phyloP scores from a whole-genome alignment of 148 eudicot genomes.

The Rhododendron ferrugineum region DNA sequence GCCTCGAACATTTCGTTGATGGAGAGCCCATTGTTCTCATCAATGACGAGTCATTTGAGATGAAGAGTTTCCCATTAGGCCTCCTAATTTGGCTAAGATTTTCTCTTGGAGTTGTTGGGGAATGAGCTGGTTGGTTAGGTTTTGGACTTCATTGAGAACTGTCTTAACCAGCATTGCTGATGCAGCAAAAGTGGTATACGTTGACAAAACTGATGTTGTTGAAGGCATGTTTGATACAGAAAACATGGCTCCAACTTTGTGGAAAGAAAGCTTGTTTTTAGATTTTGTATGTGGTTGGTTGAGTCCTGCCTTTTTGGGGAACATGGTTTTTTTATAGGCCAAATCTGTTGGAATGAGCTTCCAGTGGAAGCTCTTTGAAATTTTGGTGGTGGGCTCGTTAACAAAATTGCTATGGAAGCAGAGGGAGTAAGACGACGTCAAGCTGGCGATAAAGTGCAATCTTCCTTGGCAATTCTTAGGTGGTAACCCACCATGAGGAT shows the following conservation, averaged over 20 bases:
- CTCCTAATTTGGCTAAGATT: constrained; percentile 18
- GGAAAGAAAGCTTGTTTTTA: too few relatives aligned
- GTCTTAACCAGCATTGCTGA: constrained; percentile 14
- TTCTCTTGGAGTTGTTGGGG: constrained; percentile 7
- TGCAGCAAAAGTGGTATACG: constrained; percentile 2
- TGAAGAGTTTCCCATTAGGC: constrained; percentile 5
- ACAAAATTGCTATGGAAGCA: too few relatives aligned
- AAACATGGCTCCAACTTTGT: neutral
- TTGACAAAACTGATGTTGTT: neutral
- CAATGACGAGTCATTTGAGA: neutral
- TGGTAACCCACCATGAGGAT: neutral
- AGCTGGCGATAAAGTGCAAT: neutral
- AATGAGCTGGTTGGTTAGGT: constrained; percentile 1
- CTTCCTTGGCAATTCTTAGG: constrained; percentile 2
- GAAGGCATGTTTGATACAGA: neutral
- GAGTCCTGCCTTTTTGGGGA: neutral
- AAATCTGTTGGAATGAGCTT: too few relatives aligned
- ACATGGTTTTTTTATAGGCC: too few relatives aligned
- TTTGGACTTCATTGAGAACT: neutral
- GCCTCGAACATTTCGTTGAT: constrained; percentile 45
- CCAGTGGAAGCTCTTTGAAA: too few relatives aligned
- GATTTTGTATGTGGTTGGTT: neutral
- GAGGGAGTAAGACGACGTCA: neutral
- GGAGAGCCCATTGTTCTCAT: neutral
- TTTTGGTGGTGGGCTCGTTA: too few relatives aligned